Base-by-base conservation (phyloP, 2,329 filamentous ascomycete species). In the Sporothrix brunneoviolacea region DNA sequence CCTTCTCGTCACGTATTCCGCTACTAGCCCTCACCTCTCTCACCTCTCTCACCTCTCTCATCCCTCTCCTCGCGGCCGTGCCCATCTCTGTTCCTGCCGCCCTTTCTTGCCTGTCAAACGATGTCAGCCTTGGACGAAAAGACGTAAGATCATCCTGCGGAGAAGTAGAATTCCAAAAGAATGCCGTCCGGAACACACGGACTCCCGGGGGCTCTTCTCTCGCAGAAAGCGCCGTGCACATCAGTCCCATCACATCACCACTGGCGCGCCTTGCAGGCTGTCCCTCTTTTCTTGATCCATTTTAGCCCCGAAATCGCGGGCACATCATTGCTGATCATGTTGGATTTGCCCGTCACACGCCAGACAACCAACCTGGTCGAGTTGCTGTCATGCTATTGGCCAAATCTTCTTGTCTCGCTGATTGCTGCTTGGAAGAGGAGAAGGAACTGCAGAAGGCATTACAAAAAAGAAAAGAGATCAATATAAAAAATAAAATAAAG, bases 241-340 rank as follows among this genome's bases (percentile, higher is more conserved):
- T 19, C 40, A n/a, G 12, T 32, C 41, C 13, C 18, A 15, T 16
- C 28, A 44, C 45, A 48, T 48, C 35, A 13, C 21, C 27, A 19
- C 43, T 30, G 18, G 16, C 27, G 24, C 28, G 16, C 16, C n/a
- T 30, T 39, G 43, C 30, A 22, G 22, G 10, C 13, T 15, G 37
- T 18, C 15, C 21, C 15, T 48, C 45, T 16, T 40, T 41, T 48
- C 37, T 48, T 8, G 4, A 41, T 48, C 8, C 37, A 41, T 35
- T 13, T 16, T 48, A 48, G 37, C 19, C 32, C 37, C 35, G 24
- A 28, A 16, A 27, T 19, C 30, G 21, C 18, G 22, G 32, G 38
- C 47, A 48, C 47, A 49, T 42, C 47, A 37, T 42, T 49, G 47
- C 32, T 42, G 47, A 42, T 49, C 38, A 40, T 48, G 28, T 27